Conservation (phyloP, 768 basidiomycete genomes). For the Lactarius quietus region DNA sequence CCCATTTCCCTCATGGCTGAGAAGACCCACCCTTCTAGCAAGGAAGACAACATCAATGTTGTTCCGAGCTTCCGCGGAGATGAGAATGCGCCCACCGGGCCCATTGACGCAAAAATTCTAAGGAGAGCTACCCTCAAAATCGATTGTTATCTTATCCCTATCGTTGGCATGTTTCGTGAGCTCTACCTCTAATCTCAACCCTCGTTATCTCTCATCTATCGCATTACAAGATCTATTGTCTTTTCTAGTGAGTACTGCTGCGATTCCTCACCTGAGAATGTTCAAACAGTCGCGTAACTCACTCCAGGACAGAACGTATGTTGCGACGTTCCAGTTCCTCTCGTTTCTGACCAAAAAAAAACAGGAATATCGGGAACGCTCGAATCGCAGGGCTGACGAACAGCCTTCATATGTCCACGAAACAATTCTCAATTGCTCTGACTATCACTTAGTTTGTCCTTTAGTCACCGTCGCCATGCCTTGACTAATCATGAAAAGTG, state of each 20-base stretch:
- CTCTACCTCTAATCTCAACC: neutral
- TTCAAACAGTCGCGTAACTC: neutral
- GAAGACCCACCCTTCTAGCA: neutral
- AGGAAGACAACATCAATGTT: neutral
- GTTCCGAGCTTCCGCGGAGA: neutral
- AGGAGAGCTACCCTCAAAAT: slow-evolving; percentile 12
- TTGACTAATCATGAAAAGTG: slow-evolving; percentile 27
- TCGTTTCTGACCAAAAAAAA: neutral
- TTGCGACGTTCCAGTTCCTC: neutral
- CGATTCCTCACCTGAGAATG: neutral
- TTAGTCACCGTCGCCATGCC: neutral
- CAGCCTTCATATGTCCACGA: slow-evolving; percentile 29
- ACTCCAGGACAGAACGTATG: slow-evolving; percentile 18
- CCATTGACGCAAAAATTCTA: neutral
- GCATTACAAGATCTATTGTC: slow-evolving; percentile 12
- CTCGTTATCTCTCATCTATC: neutral
- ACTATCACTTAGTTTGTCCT: slow-evolving; percentile 18
- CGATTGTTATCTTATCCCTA: slow-evolving; percentile 13
- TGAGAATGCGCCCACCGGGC: slow-evolving; percentile 10
- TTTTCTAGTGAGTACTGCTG: slow-evolving; percentile 6
- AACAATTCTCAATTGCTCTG: slow-evolving; percentile 1
- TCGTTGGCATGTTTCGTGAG: slow-evolving; percentile 3
- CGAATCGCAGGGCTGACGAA: slow-evolving; percentile 33
- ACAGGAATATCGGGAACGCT: slow-evolving; percentile 31
- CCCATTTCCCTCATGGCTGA: neutral